Conservation (phyloP, 768 basidiomycete species). For the Pseudohyphozyma bogoriensis region DNA sequence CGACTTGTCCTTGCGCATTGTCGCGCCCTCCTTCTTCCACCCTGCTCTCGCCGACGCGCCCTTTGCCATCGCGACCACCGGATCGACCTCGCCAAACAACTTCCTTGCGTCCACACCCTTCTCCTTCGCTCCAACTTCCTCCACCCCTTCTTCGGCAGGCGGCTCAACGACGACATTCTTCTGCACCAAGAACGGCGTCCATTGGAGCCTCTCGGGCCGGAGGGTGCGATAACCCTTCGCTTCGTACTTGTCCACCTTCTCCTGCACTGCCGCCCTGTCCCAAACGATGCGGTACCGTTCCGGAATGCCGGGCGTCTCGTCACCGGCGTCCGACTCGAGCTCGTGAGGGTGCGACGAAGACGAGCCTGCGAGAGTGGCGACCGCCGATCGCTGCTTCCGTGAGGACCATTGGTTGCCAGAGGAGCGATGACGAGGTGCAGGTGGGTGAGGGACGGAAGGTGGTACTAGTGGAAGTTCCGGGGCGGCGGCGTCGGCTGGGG, state of each 20-base stretch:
- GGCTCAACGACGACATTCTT: too few relatives aligned
- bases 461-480: too few relatives aligned
- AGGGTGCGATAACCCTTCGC: slow-evolving; percentile 61
- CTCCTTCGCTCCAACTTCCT: slow-evolving; percentile 18
- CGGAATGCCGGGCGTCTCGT: slow-evolving; percentile 11
- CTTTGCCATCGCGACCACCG: neutral
- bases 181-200: slow-evolving; percentile 76
- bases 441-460: neutral
- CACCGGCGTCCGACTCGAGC: neutral
- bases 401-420: slow-evolving; percentile 18
- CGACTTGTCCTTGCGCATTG: neutral
- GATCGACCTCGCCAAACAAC: neutral
- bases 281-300: slow-evolving; percentile 60
- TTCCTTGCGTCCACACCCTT: slow-evolving; percentile 15
- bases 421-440: neutral
- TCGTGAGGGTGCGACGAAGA: slow-evolving; percentile 41
- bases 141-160: slow-evolving; percentile 13
- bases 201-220: slow-evolving; percentile 76
- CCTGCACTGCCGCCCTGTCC: slow-evolving; percentile 56
- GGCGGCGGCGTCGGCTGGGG: neutral
- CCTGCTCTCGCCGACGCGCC: neutral
- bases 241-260: slow-evolving; percentile 57
- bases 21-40: neutral
- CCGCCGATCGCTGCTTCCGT: slow-evolving; percentile 20
- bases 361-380: slow-evolving; percentile 47